Conservation (phyloP, 805 yeast genomes). For the Yarrowia sp. region DNA sequence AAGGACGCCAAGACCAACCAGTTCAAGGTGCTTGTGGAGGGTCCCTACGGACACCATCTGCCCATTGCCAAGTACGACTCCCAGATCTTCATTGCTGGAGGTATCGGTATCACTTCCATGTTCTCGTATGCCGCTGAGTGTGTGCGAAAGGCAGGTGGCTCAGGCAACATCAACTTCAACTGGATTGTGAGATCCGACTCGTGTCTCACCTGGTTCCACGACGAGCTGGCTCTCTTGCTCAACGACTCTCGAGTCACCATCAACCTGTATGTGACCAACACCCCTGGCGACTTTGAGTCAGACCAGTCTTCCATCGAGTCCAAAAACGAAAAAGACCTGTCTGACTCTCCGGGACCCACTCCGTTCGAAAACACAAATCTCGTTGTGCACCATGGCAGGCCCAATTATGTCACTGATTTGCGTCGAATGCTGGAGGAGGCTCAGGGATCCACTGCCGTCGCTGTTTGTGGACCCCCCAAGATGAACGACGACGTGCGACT, state of each 20-base stretch:
- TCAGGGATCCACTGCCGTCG: constrained; percentile 13
- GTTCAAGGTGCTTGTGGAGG: constrained; percentile 60
- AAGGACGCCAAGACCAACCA: neutral
- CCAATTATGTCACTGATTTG: neutral
- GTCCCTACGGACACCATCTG: constrained; percentile 63
- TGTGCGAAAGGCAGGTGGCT: constrained; percentile 15
- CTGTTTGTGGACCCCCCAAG: constrained; percentile 46
- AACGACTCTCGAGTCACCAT: constrained; percentile 1
- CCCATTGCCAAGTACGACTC: constrained; percentile 53
- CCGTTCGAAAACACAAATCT: constrained; percentile 8
- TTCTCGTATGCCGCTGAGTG: constrained; percentile 53
- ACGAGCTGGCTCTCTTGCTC: constrained; percentile 50
- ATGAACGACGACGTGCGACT: constrained; percentile 65
- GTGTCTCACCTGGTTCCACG: constrained; percentile 58
- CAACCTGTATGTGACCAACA: constrained; percentile 20
- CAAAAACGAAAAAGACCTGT: constrained; percentile 2
- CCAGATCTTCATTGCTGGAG: constrained; percentile 60
- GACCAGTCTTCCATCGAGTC: constrained; percentile 21
- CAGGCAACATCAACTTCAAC: constrained; percentile 52
- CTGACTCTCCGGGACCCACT: neutral
- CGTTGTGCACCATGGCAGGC: constrained; percentile 7
- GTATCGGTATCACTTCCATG: constrained; percentile 66
- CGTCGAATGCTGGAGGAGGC: constrained; percentile 17
- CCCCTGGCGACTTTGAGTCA: constrained; percentile 1
- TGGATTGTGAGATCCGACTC: constrained; percentile 69